Evolutionary conservation across 2,329 filamentous ascomycete genomes (phyloP).

Genomic region (Fusarium anthophilum): DNA sequence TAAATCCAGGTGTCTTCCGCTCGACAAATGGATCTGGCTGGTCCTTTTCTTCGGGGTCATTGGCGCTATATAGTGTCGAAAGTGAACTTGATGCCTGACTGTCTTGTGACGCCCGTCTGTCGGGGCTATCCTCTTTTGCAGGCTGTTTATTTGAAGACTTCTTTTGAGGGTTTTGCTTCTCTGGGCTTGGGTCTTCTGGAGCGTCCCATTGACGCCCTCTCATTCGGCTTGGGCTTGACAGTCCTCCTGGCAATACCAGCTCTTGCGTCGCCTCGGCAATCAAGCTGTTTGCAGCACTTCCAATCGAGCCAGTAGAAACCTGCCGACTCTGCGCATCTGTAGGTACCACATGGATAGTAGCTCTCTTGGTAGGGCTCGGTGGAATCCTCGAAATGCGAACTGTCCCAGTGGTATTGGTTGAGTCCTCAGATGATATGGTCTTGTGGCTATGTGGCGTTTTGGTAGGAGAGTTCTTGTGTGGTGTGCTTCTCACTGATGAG

Average conservation of each 20-base stretch:
- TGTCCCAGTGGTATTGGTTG: constrained; percentile 38
- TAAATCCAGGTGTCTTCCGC: neutral
- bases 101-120: constrained; percentile 47
- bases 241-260: constrained; percentile 47
- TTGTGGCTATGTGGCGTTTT: constrained; percentile 47
- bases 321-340: constrained; percentile 36
- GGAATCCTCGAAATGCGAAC: constrained; percentile 34
- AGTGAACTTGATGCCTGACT: constrained; percentile 63
- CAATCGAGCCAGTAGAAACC: constrained; percentile 46
- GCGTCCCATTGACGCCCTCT: constrained; percentile 43
- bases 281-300: constrained; percentile 54
- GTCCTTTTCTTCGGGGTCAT: constrained; percentile 55
- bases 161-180: constrained; percentile 6
- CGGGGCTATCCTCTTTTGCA: constrained; percentile 25
- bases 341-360: constrained; percentile 31
- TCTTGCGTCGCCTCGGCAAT: constrained; percentile 49
- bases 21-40: constrained; percentile 48
- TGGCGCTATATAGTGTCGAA: constrained; percentile 66
- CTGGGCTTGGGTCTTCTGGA: neutral
- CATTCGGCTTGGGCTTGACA: constrained; percentile 57
- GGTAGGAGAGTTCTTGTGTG: constrained; percentile 40
- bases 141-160: neutral
- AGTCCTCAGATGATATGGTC: constrained; percentile 22
- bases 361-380: constrained; percentile 44
- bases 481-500: constrained; percentile 34